Evolutionary conservation across 1,139 yeast species (phyloP), one percentile per base, ranked within the genome.

Genomic region (Pichia sp.): DNA sequence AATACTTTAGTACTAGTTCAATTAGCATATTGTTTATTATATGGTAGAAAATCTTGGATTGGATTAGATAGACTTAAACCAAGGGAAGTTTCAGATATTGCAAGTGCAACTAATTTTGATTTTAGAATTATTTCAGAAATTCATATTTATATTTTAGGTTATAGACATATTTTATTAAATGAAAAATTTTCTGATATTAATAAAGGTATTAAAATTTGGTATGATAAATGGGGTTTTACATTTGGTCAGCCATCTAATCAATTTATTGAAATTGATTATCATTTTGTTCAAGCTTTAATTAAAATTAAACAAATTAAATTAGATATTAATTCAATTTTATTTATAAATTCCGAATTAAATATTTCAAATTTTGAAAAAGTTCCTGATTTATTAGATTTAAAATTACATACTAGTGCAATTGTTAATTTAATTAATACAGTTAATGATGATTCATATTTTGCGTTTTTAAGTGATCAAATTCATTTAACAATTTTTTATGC

Each of bases 91-190:
- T 68, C 83, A 43, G 79, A 82, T 39, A 68, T 83, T 38, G 73
- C 82, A 2, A 72, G 78, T 42, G 81, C 92, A 0, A 84, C 92
- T 3, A 84, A 84, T 58, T 86, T 86, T 61, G 95, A 86, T 61
- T 90, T 89, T 11, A 68, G 95, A 53, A 85, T 86, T 81, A 84
- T 86, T 18, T 84, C 90, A 47, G 95, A 86, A 64, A 81, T 85
- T 47, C 78, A 82, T 26, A 72, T 85, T 9, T 77, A 83, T 49
- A 65, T 79, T 35, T 73, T 83, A 25, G 72, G 86, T 1, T 85
- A 85, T 63, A 78, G 76, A 51, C 84, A 74, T 59, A 68, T 82
- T 34, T 86, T 82, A 43, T 44, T 53, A 9, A 53, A 52, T 27
- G 56, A 50, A 33, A 42, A 43, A 11, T 39, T 53, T n/a, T 49